Percentiles rank a stretch among this genome's conserved stretches.
These are phyloP conservation scores for Heterobasidion occidentale DNA, from an alignment of 1,284 basidiomycete genomes.

Conservation along the genomic window DNA sequence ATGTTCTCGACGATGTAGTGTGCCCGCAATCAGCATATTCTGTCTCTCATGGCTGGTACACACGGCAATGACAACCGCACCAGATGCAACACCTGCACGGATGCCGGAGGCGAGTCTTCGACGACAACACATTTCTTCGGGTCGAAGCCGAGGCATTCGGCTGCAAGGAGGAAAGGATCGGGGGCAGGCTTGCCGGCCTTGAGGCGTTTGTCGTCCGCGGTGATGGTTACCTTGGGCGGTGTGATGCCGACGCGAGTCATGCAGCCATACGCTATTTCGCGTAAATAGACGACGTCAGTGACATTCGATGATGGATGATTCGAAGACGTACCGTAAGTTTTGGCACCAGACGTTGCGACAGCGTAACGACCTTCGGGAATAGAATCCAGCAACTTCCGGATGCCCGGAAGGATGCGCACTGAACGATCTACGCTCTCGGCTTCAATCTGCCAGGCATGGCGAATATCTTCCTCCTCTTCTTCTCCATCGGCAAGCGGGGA, in stretches of 20 bases:
- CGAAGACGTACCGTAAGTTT: slow-evolving; percentile 50
- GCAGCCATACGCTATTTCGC: slow-evolving; percentile 49
- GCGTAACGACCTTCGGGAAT: slow-evolving; percentile 64
- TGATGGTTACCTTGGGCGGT: slow-evolving; percentile 68
- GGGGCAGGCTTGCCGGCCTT: slow-evolving; percentile 63
- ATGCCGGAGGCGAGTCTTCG: slow-evolving; percentile 72
- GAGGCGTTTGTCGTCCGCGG: slow-evolving; percentile 68
- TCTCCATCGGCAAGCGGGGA: slow-evolving; percentile 23
- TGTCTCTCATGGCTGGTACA: background rate
- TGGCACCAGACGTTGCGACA: slow-evolving; percentile 72
- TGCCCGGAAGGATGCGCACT: slow-evolving; percentile 70
- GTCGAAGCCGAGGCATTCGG: slow-evolving; percentile 59
- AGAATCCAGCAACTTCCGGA: slow-evolving; percentile 58
- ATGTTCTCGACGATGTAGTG: slow-evolving; percentile 2
- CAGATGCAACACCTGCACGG: slow-evolving; percentile 62
- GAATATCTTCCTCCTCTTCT: slow-evolving; percentile 29
- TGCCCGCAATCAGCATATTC: background rate
- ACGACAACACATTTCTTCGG: slow-evolving; percentile 62
- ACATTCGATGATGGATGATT: slow-evolving; percentile 1
- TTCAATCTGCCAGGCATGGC: slow-evolving; percentile 50
- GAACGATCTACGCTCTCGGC: slow-evolving; percentile 57
- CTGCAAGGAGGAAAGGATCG: slow-evolving; percentile 72
- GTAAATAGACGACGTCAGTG: slow-evolving; percentile 6
- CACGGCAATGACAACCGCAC: slow-evolving; percentile 69
- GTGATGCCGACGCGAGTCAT: slow-evolving; percentile 68